These are phyloP conservation scores for Ziziphus jujuba DNA, from an alignment of 306 rosid species.

Conservation along the genomic window DNA sequence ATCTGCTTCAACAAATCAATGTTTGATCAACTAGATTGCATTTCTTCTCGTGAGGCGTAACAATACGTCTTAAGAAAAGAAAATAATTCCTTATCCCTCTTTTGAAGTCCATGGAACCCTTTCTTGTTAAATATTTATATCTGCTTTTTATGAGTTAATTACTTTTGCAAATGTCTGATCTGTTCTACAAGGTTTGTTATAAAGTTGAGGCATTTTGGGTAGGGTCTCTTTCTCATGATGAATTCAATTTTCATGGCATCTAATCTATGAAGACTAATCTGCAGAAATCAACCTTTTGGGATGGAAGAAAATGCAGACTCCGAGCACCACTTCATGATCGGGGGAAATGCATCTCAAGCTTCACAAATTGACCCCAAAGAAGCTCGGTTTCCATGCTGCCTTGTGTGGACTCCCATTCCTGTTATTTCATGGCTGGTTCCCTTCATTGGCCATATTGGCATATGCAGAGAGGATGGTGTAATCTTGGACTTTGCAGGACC, in stretches of 20 bases:
- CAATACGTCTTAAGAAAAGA: too few species aligned
- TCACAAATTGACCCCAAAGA: slow-evolving; percentile 70
- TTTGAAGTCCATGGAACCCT: too few species aligned
- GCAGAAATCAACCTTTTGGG: slow-evolving; percentile 26
- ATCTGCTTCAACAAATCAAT: too few species aligned
- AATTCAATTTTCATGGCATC: background rate
- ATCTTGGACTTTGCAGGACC: slow-evolving; percentile 98
- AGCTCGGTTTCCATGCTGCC: slow-evolving; percentile 83
- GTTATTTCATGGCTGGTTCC: slow-evolving; percentile 91
- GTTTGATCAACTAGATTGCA: too few species aligned
- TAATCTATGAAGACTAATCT: slow-evolving; percentile 19
- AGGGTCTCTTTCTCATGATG: background rate
- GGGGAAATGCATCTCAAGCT: slow-evolving; percentile 37
- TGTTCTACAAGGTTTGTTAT: background rate
- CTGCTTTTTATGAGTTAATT: too few species aligned
- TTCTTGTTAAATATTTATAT: too few species aligned
- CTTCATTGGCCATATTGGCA: slow-evolving; percentile 91
- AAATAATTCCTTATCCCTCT: too few species aligned
- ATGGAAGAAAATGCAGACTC: slow-evolving; percentile 64
- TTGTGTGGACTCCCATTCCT: slow-evolving; percentile 99
- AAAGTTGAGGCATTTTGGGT: background rate
- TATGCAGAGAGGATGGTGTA: slow-evolving; percentile 95
- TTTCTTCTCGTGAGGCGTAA: too few species aligned
- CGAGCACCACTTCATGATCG: slow-evolving; percentile 50
- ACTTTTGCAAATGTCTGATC: slow-evolving; percentile 6